phyloP scores from a whole-genome alignment of 177 flowering plant genomes.

The Vitis hybrid region DNA sequence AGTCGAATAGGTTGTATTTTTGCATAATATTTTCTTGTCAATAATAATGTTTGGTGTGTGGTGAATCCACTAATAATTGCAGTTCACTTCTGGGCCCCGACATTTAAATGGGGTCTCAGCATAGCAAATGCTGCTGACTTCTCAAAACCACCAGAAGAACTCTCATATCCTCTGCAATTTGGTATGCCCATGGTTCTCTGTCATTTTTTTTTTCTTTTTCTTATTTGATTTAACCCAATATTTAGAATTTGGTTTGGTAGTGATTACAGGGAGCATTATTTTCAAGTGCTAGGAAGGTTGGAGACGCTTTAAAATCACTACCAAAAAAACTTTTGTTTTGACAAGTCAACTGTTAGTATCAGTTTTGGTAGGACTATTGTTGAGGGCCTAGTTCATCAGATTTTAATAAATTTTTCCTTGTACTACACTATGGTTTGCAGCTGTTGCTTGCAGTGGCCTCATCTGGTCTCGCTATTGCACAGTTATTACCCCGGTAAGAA shows the following conservation, averaged over 20 bases:
- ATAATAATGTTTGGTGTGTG: not conserved
- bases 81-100: conserved; percentile 96
- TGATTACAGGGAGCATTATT: no score
- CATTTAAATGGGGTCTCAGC: conserved; percentile 86
- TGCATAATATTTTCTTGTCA: no score
- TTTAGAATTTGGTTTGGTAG: no score
- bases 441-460: conserved; percentile 55
- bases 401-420: not conserved
- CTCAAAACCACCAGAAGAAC: conserved; percentile 69
- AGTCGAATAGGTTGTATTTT: no score
- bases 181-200: conserved; percentile 29
- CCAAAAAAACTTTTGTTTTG: no score
- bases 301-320: no score
- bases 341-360: no score
- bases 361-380: no score
- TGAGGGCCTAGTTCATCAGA: no score
- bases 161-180: conserved; percentile 82
- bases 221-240: no score
- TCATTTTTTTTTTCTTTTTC: no score
- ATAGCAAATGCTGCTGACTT: conserved; percentile 79
- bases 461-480: conserved; percentile 78
- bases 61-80: conserved; percentile 17
- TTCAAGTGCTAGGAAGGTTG: no score
- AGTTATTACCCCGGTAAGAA: conserved; percentile 67
- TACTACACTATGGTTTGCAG: conserved; percentile 27